Percentiles rank a stretch among this genome's conserved stretches.
Evolutionary conservation across 768 basidiomycete species (phyloP).

Genomic region (Tremella mesenterica): DNA sequence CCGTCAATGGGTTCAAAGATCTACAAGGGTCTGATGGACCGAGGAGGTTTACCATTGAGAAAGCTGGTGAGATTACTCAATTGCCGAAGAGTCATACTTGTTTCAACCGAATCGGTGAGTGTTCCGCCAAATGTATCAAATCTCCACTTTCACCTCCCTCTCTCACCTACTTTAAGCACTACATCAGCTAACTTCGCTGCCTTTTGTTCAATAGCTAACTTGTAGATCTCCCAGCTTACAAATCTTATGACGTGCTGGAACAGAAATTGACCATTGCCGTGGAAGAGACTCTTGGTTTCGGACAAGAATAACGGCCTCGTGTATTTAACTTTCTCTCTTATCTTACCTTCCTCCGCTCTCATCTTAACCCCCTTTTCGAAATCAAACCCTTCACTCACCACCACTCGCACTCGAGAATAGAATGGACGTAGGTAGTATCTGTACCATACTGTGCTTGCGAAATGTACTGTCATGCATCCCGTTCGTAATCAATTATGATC

Average conservation of each 20-base stretch:
- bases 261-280: conserved; percentile 73
- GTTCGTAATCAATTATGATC: too few species aligned
- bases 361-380: neutral
- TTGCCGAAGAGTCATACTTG: conserved; percentile 96
- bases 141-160: too few species aligned
- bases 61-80: conserved; percentile 91
- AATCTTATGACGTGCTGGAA: conserved; percentile 85
- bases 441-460: too few species aligned
- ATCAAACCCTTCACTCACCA: too few species aligned
- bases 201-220: neutral
- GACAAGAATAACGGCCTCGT: conserved; percentile 71
- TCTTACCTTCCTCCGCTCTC: neutral
- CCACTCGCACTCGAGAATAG: too few species aligned
- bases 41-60: conserved; percentile 92
- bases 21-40: conserved; percentile 96
- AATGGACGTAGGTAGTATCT: too few species aligned
- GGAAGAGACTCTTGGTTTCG: conserved; percentile 85
- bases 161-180: too few species aligned
- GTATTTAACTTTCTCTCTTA: too few species aligned
- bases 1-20: conserved; percentile 98
- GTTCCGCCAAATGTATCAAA: too few species aligned
- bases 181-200: neutral
- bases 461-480: too few species aligned
- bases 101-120: conserved; percentile 83
- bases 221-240: conserved; percentile 88